Evolutionary conservation across 768 basidiomycete species (phyloP).

Genomic region (Hydnum rufescens): DNA sequence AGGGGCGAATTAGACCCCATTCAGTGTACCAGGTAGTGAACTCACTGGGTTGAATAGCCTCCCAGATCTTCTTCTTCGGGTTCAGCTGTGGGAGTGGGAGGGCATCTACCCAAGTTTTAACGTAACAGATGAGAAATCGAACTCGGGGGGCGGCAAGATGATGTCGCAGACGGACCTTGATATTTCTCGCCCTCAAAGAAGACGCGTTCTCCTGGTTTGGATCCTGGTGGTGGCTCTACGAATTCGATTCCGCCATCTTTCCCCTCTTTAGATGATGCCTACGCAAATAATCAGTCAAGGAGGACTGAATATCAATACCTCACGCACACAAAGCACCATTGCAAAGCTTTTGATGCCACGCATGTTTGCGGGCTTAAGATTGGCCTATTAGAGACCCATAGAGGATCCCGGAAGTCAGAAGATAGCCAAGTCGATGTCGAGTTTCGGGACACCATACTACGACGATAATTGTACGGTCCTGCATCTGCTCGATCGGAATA

Average conservation of each 20-base stretch:
- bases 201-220: conserved; percentile 79
- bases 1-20: conserved; percentile 1
- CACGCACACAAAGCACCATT: conserved; percentile 80
- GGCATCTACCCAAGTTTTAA: conserved; percentile 15
- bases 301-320: neutral
- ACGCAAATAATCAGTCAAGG: neutral
- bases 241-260: conserved; percentile 84
- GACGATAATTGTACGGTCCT: conserved; percentile 59
- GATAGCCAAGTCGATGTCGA: neutral
- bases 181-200: conserved; percentile 88
- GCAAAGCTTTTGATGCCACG: conserved; percentile 95
- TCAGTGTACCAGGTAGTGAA: conserved; percentile 3
- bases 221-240: conserved; percentile 66
- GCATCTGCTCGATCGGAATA: conserved; percentile 88
- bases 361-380: conserved; percentile 92
- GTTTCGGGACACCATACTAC: conserved; percentile 30
- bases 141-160: conserved; percentile 2
- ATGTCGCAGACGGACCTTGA: conserved; percentile 31
- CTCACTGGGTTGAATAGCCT: conserved; percentile 80
- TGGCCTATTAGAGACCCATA: conserved; percentile 16
- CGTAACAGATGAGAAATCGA: too few species aligned
- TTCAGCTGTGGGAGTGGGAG: conserved; percentile 66
- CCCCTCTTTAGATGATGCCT: conserved; percentile 83
- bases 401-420: neutral
- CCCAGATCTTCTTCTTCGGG: conserved; percentile 98